phyloP scores from a whole-genome alignment of 768 basidiomycete species.

The Sutorius australiensis region DNA sequence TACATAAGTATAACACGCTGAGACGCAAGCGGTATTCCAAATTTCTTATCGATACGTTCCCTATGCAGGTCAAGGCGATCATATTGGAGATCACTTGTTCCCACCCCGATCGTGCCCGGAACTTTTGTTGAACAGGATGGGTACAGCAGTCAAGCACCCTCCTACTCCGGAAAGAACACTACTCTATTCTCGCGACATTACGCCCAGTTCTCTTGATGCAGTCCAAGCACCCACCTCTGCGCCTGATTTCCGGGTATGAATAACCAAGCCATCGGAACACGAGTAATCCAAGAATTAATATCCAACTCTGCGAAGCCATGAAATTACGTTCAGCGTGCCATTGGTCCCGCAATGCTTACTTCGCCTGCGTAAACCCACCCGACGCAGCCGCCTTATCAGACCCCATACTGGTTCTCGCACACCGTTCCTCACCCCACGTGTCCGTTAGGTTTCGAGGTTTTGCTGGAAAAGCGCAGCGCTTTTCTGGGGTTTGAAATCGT shows the following conservation, averaged over 20 bases:
- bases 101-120: conserved; percentile 14
- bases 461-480: conserved; percentile 9
- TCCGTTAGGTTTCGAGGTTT: conserved; percentile 8
- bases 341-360: conserved; percentile 12
- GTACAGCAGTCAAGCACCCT: conserved; percentile 3
- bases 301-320: conserved; percentile 10
- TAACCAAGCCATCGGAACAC: conserved; percentile 3
- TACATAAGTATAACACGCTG: conserved; percentile 21
- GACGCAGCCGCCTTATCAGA: conserved; percentile 3
- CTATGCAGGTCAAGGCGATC: not conserved
- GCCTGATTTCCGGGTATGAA: conserved; percentile 26
- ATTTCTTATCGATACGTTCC: not conserved
- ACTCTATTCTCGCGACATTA: conserved; percentile 4
- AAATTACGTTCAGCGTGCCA: not conserved
- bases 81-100: conserved; percentile 3
- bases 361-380: conserved; percentile 8
- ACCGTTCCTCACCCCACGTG: conserved; percentile 8
- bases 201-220: not conserved
- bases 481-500: conserved; percentile 19
- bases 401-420: not conserved
- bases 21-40: not conserved
- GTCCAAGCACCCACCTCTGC: conserved; percentile 1
- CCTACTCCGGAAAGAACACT: not conserved
- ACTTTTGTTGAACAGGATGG: not conserved
- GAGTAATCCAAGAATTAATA: conserved; percentile 22